Base-by-base conservation (phyloP, 2,329 filamentous ascomycete genomes). In the Phialocephala subalpina region DNA sequence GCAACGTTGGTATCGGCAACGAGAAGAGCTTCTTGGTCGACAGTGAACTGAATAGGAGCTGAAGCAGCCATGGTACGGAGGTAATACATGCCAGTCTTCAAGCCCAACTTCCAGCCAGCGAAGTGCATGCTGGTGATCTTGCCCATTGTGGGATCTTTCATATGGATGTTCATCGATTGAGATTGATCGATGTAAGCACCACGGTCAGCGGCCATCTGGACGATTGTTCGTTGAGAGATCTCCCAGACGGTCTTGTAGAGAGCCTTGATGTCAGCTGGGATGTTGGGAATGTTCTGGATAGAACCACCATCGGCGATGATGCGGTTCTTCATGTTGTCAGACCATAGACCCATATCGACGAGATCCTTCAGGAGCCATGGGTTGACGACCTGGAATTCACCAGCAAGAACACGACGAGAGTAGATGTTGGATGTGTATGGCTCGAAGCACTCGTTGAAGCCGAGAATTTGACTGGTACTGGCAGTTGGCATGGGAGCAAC, bases 41-140 rank as follows among this genome's bases (percentile, higher is more conserved):
- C 96, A 4, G 96, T 99, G 84, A 99, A 99, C 81, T 99, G 96
- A 73, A 99, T 99, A 62, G 96, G 96, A 56, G 94, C 94, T 20
- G 94, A 94, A 40, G 96, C 96, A 70, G 96, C 96, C 89, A 97
- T 96, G 57, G 96, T 99, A 76, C 96, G 93, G 74, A 99, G 90
- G 82, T 99, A 99, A 90, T 99, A 99, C 96, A 99, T 98, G 84
- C 96, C 96, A 40, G 96, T 99, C 91, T 99, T 99, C 73, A 99
- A 88, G 77, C 96, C 96, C 72, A 98, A 90, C 87, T 98, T 99
- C 96, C 96, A 99, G 75, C 96, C 96, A 58, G 96, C 88, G 78
- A 99, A 99, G 84, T 99, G 96, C 96, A 99, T 99, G 80, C 92
- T 96, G 67, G 96, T 99, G 80, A 99, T 97, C 87, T 99, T 99